phyloP scores from a whole-genome alignment of 2,329 filamentous ascomycete genomes.

The Drechslerella stenobrocha region DNA sequence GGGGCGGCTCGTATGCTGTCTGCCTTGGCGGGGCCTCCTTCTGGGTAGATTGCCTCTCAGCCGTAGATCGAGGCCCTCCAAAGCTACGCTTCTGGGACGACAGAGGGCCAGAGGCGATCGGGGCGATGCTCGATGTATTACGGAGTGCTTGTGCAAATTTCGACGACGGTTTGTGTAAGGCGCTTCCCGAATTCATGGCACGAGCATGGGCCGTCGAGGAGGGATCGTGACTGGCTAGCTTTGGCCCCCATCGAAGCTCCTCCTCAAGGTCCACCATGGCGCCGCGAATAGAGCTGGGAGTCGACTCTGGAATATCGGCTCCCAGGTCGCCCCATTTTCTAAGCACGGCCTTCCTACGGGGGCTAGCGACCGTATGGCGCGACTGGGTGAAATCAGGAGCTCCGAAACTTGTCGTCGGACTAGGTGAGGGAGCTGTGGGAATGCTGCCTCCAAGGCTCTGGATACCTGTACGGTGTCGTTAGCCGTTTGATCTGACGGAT shows the following conservation, averaged over 20 bases:
- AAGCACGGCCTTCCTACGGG: conserved; percentile 2
- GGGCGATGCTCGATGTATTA: not conserved
- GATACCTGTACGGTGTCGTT: not conserved
- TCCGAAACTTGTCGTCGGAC: too few relatives aligned
- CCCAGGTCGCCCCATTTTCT: conserved; percentile 5
- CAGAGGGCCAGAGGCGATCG: not conserved
- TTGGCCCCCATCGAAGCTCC: not conserved
- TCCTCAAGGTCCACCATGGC: conserved; percentile 23
- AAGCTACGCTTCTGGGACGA: not conserved
- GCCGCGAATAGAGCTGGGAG: conserved; percentile 1
- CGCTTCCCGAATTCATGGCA: not conserved
- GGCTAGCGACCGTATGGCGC: not conserved
- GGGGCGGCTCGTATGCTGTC: conserved; percentile 1
- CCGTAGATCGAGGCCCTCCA: not conserved
- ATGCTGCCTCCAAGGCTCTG: too few relatives aligned
- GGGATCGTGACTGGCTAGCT: not conserved
- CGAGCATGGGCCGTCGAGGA: not conserved
- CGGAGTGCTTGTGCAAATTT: not conserved
- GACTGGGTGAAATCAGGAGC: not conserved
- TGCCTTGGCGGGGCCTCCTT: conserved; percentile 2
- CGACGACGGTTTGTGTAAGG: not conserved
- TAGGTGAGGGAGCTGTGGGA: too few relatives aligned
- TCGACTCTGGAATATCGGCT: conserved; percentile 16
- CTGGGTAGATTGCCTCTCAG: not conserved
- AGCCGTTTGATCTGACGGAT: not conserved